Base-by-base conservation (phyloP, 352 stramenopile species). In the Phytophthora pistaciae region DNA sequence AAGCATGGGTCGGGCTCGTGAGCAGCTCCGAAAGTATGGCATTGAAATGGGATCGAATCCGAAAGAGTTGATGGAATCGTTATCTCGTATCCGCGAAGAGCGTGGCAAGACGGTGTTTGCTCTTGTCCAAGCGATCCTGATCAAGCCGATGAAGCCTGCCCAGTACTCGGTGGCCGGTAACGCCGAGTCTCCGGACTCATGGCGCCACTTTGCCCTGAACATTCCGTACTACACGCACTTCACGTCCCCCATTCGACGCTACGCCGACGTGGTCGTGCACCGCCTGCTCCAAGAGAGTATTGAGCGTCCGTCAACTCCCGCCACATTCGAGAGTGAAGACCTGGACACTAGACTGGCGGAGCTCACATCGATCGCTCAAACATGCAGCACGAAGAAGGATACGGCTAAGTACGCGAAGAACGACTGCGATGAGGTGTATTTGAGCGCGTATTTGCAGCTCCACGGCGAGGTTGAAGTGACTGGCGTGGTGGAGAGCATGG, bases 171-270 rank as follows among this genome's bases (percentile, higher is more conserved):
- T 96, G 5, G 93, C 93, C 4, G 96, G 96, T 5, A 88, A 91
- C 53, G 79, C 79, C 9, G 75, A 86, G 29, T 78, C 77, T n/a
- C 68, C 82, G 0, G 81, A 87, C 18, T 85, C 88, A 8, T 99
- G 96, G 94, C 77, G 88, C 13, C 98, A 99, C 80, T 99, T 98
- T 72, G 98, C 96, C 8, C 77, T 99, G 29, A 98, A 99, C 66
- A 98, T 99, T 64, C 96, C 96, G 9, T 99, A 98, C 81, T 99
- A 99, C 72, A 99, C 97, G 25, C 97, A 99, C 72, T 99, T 99
- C 66, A 99, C 97, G n/a, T 98, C 87, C 20, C 97, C 97, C 1
- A 99, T 99, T 83, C 86, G 97, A 46, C 84, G 96, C 54, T 99
- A 99, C 72, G 87, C 90, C 0, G 90, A 95, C 33, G 85, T 95